A percentile compares a stretch with the other conserved stretches of the same genome.
Evolutionary conservation across 805 yeast genomes (phyloP).

Genomic region (Saccharomycopsis selenospora): DNA sequence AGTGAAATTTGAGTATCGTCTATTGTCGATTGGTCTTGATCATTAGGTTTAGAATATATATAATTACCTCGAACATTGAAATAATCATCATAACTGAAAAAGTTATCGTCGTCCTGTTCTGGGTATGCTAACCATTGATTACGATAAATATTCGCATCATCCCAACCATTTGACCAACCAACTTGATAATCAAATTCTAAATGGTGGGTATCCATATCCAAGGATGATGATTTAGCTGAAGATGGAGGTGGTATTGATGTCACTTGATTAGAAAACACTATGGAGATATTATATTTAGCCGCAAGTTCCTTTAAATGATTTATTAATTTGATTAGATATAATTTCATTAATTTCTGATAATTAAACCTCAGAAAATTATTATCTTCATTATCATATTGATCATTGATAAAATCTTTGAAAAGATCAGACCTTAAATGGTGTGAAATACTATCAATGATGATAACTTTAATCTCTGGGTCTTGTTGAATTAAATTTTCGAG

Average conservation of each 20-base stretch:
- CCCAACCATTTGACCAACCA: constrained; percentile 77
- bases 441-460: constrained; percentile 76
- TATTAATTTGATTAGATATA: constrained; percentile 38
- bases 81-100: constrained; percentile 3
- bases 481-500: constrained; percentile 43
- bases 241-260: constrained; percentile 45
- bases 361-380: constrained; percentile 22
- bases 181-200: constrained; percentile 52
- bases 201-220: constrained; percentile 17
- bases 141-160: constrained; percentile 32
- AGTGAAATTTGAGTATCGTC: too few species aligned
- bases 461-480: constrained; percentile 38
- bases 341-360: constrained; percentile 27
- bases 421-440: constrained; percentile 70
- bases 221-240: constrained; percentile 23
- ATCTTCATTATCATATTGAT: constrained; percentile 24
- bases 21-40: constrained; percentile 7
- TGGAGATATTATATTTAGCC: constrained; percentile 40
- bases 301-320: constrained; percentile 46
- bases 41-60: too few species aligned
- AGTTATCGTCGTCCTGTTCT: constrained; percentile 2
- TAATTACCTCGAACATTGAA: too few species aligned
- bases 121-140: too few species aligned
- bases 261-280: constrained; percentile 75
- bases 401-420: constrained; percentile 20